phyloP scores from a whole-genome alignment of 2,329 filamentous ascomycete genomes.

The Fusarium sp. region DNA sequence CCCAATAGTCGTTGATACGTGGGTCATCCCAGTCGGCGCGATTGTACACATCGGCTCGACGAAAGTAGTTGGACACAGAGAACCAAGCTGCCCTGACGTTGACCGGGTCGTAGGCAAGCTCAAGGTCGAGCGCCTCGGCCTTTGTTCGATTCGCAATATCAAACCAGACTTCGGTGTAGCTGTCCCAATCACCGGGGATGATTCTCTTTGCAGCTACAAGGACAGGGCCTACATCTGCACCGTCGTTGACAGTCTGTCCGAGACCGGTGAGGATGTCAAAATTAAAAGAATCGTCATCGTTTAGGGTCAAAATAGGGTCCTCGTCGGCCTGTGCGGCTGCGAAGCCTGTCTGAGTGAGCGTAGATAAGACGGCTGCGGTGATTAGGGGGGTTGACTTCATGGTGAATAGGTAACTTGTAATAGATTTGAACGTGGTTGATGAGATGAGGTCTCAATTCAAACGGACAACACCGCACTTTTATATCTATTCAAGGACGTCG shows the following conservation, averaged over 20 bases:
- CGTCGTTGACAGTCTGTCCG: conserved; percentile 14
- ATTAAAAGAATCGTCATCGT: conserved; percentile 29
- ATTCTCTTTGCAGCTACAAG: conserved; percentile 49
- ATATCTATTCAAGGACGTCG: conserved; percentile 1
- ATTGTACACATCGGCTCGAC: conserved; percentile 60
- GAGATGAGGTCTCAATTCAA: accelerated
- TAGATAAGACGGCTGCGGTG: accelerated
- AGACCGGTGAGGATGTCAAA: conserved; percentile 34
- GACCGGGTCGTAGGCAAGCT: conserved; percentile 39
- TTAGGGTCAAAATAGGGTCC: conserved; percentile 23
- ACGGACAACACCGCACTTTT: background rate
- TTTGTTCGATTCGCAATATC: conserved; percentile 44
- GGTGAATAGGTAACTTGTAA: background rate
- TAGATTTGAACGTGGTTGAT: background rate
- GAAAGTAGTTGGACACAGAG: conserved; percentile 60
- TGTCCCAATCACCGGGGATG: conserved; percentile 41
- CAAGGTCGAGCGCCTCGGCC: conserved; percentile 32
- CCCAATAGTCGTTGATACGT: conserved; percentile 57
- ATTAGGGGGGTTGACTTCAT: conserved; percentile 8
- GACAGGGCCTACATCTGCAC: conserved; percentile 51
- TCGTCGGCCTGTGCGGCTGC: background rate
- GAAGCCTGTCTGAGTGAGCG: background rate
- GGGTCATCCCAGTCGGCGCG: conserved; percentile 59
- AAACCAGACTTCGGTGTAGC: conserved; percentile 43
- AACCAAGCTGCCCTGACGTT: conserved; percentile 51